Percentiles rank a stretch among this genome's conserved stretches.
These are phyloP conservation scores for Aspergillus fructus DNA, from an alignment of 2,329 filamentous ascomycete species.

Conservation along the genomic window DNA sequence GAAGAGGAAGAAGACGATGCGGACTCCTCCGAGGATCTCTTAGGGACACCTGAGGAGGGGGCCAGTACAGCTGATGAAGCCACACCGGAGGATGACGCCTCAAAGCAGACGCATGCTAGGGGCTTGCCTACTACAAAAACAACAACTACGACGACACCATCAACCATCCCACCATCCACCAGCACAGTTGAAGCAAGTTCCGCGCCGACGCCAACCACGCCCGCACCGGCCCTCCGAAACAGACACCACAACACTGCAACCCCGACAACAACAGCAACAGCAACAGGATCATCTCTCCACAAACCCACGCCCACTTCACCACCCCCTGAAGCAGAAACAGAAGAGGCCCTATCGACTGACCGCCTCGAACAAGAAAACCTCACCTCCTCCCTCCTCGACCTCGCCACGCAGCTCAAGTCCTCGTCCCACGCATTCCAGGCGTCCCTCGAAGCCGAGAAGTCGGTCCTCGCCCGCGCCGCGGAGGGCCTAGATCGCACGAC, in stretches of 20 bases:
- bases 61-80: conserved; percentile 13
- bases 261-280: conserved; percentile 8
- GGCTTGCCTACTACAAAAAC: background rate
- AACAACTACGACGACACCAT: background rate
- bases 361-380: conserved; percentile 80
- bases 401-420: conserved; percentile 75
- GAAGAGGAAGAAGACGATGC: conserved; percentile 16
- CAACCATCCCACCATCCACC: background rate
- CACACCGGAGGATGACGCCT: background rate
- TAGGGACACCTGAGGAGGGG: conserved; percentile 25
- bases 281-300: conserved; percentile 12
- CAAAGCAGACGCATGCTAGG: background rate
- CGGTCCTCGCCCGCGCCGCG: conserved; percentile 68
- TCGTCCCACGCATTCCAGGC: conserved; percentile 70
- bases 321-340: conserved; percentile 49
- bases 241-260: conserved; percentile 17
- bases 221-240: conserved; percentile 23
- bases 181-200: background rate
- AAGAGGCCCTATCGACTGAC: conserved; percentile 66
- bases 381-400: conserved; percentile 74
- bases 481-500: conserved; percentile 76
- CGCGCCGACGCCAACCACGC: conserved; percentile 12
- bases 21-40: conserved; percentile 18
- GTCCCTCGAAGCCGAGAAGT: conserved; percentile 72
- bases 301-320: background rate